phyloP scores from a whole-genome alignment of 2,329 filamentous ascomycete genomes.

The Colletotrichum sp. region DNA sequence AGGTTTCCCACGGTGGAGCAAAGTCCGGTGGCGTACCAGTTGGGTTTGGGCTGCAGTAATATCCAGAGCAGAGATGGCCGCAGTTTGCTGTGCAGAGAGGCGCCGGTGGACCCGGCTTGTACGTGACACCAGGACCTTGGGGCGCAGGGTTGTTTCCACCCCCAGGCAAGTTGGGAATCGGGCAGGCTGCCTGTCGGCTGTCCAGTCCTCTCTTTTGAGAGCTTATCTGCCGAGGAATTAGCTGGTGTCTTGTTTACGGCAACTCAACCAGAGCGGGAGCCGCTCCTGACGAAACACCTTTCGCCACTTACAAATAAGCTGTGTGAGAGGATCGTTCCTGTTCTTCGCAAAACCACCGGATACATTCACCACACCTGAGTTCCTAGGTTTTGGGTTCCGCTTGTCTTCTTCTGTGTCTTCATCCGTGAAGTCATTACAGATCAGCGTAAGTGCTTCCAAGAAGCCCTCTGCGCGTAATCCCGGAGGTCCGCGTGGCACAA shows the following conservation, averaged over 20 bases:
- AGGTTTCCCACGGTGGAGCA: neutral
- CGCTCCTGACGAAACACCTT: neutral
- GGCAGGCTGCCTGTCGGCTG: neutral
- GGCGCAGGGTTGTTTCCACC: neutral
- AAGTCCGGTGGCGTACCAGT: neutral
- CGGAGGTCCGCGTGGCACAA: neutral
- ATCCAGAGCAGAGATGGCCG: neutral
- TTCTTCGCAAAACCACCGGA: neutral
- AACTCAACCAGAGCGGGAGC: neutral
- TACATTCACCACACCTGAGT: neutral
- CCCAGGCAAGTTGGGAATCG: neutral
- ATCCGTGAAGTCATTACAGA: neutral
- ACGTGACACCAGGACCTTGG: neutral
- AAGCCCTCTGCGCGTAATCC: neutral
- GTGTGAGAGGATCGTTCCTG: neutral
- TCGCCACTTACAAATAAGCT: neutral
- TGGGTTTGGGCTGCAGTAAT: neutral
- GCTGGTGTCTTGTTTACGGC: neutral
- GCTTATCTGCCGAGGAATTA: neutral
- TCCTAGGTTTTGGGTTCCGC: neutral
- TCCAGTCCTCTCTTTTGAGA: neutral
- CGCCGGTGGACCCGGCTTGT: neutral
- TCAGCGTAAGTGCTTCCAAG: neutral
- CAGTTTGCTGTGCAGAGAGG: neutral
- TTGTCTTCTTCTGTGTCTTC: neutral